Evolutionary conservation across 495 filamentous ascomycete genomes (phyloP).

Genomic region (Penicillium ucsense): DNA sequence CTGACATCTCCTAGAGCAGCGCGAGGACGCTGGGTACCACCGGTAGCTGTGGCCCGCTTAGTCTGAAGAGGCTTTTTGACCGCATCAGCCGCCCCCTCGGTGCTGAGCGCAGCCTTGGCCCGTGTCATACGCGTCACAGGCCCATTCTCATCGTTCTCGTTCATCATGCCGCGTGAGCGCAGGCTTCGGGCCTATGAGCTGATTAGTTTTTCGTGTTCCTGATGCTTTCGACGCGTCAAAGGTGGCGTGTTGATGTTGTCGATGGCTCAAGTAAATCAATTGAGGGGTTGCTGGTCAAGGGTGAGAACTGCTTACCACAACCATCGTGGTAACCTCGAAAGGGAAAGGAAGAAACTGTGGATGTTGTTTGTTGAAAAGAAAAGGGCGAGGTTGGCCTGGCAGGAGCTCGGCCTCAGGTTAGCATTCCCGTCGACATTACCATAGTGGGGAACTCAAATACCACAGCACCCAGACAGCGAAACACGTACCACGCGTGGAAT

Average conservation of each 20-base stretch:
- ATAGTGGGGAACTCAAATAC: constrained; percentile 30
- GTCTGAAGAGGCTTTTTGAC: constrained; percentile 65
- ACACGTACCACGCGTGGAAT: constrained; percentile 39
- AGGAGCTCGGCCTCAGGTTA: constrained; percentile 21
- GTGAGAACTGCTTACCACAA: constrained; percentile 29
- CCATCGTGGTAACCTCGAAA: constrained; percentile 25
- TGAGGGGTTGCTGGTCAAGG: constrained; percentile 1
- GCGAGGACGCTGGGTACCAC: constrained; percentile 50
- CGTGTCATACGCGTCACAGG: constrained; percentile 75
- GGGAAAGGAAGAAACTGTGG: constrained; percentile 13
- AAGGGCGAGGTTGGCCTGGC: constrained; percentile 24
- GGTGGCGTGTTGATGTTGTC: too few species aligned
- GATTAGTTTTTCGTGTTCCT: constrained; percentile 11
- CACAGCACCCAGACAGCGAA: constrained; percentile 21
- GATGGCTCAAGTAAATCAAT: not conserved
- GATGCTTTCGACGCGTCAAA: constrained; percentile 9
- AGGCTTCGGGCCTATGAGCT: constrained; percentile 41
- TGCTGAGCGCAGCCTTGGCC: constrained; percentile 72
- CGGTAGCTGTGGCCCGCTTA: constrained; percentile 58
- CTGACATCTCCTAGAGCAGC: constrained; percentile 85
- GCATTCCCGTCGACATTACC: constrained; percentile 34
- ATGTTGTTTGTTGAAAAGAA: constrained; percentile 19
- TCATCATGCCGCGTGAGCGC: constrained; percentile 59
- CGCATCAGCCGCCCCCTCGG: constrained; percentile 42
- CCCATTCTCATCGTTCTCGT: constrained; percentile 91